Percentiles rank a stretch among this genome's conserved stretches.
Conservation (phyloP, 345 rosid species). For the Camelina laxa region DNA sequence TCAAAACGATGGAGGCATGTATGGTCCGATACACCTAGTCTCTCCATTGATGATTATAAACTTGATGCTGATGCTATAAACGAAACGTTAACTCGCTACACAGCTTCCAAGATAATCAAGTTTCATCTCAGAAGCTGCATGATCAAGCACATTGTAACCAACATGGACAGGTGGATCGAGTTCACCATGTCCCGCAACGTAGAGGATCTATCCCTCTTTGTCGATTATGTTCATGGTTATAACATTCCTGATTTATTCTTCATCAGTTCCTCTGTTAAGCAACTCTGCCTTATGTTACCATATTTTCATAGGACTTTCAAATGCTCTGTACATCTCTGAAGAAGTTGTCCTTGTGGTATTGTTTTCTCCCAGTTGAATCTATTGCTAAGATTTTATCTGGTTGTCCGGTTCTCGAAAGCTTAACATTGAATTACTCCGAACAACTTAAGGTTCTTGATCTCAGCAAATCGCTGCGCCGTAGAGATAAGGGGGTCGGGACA, state of each 20-base stretch:
- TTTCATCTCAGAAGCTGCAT: not conserved
- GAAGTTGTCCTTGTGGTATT: not conserved
- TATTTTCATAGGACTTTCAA: not conserved
- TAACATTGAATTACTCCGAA: no score
- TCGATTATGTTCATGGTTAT: not conserved
- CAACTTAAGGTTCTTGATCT: not conserved
- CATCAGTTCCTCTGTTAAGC: not conserved
- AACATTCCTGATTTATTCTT: not conserved
- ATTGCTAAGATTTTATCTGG: not conserved
- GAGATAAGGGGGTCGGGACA: not conserved
- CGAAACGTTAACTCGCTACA: not conserved
- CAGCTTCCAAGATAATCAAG: not conserved
- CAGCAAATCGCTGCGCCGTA: not conserved
- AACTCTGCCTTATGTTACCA: not conserved
- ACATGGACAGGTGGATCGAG: not conserved
- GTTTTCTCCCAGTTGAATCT: not conserved
- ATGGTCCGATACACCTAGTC: not conserved
- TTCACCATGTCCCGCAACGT: not conserved
- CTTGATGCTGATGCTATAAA: not conserved
- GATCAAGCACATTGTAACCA: no score
- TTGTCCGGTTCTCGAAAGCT: not conserved
- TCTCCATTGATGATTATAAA: not conserved
- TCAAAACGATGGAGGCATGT: not conserved
- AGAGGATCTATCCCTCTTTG: not conserved
- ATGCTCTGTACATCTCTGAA: not conserved